Evolutionary conservation across 1,284 basidiomycete species (phyloP), one percentile per base, ranked within the genome.

Genomic region (Ceratobasidium sp.): DNA sequence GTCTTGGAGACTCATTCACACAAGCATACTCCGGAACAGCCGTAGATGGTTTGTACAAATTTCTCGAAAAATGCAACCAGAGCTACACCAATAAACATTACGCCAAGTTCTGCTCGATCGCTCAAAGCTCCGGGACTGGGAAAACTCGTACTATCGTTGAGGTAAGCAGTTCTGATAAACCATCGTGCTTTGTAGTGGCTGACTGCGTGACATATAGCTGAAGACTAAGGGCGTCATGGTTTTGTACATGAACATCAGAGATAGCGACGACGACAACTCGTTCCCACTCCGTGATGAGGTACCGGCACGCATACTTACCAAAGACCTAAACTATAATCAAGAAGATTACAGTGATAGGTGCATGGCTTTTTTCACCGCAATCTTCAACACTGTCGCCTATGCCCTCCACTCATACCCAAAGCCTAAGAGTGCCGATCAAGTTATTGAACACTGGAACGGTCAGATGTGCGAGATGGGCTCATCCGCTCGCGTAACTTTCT

Each of bases 91-190:
- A 30, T 3, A 47, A 32, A 3, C 18, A 63, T 30, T 63, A 66
- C 35, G 49, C 28, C 30, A 66, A 66, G 41, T 52, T 66, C 32
- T 66, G 26, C 26, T 52, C 63, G 6, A 32, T 66, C 49, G 63
- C 52, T 41, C 63, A 66, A 21, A 66, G 63, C 32, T 66, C 63
- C 13, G 63, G 63, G 8, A 66, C 63, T 21, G 63, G 63, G 23
- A 66, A 66, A n/a, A 38, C 63, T 41, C 63, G 63, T 8, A 35
- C 49, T 7, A 28, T 66, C 7, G 38, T 66, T 7, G 63, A 66
- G 47, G 63, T 66, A 23, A 30, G 58, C 18, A 26, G 2, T 38
- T 38, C 11, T 38, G 35, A 38, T 11, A 38, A 38, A 4, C 35
- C 35, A 38, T 38, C 4, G 11, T 38, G 35, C 6, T 38, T 11